Conservation (phyloP, 148 eudicot species). For the Rhododendron griersonianum region DNA sequence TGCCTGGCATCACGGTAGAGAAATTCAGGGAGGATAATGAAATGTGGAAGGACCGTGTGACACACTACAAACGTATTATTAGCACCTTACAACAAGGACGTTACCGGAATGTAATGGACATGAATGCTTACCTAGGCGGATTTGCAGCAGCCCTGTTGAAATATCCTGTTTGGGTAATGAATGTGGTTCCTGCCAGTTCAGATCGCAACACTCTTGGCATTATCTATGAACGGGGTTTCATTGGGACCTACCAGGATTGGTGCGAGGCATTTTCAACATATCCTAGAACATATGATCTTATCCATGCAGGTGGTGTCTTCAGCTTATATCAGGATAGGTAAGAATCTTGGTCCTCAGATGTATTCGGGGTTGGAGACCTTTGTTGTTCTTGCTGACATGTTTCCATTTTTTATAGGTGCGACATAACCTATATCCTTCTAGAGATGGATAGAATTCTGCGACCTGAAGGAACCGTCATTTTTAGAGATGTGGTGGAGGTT, state of each 20-base stretch:
- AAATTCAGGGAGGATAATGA: slow-evolving; percentile 60
- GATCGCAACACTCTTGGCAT: slow-evolving; percentile 67
- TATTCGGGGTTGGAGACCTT: not conserved
- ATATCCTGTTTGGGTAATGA: slow-evolving; percentile 97
- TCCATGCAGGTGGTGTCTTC: slow-evolving; percentile 74
- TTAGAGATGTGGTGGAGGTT: slow-evolving; percentile 66
- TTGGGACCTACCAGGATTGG: slow-evolving; percentile 89
- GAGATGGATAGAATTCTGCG: slow-evolving; percentile 86
- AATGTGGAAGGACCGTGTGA: slow-evolving; percentile 60
- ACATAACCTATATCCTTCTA: slow-evolving; percentile 59
- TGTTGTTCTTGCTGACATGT: not conserved
- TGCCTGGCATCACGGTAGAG: slow-evolving; percentile 50
- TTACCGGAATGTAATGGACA: slow-evolving; percentile 80
- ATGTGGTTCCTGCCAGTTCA: slow-evolving; percentile 66
- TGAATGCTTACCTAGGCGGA: slow-evolving; percentile 89
- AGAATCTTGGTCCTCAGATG: not conserved
- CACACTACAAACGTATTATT: slow-evolving; percentile 48
- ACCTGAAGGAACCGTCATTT: slow-evolving; percentile 77
- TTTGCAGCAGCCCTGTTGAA: slow-evolving; percentile 76
- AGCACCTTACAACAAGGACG: slow-evolving; percentile 45
- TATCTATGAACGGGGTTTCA: slow-evolving; percentile 78
- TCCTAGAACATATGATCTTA: slow-evolving; percentile 90
- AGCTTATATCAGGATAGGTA: slow-evolving; percentile 80
- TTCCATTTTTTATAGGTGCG: slow-evolving; percentile 40
- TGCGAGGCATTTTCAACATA: slow-evolving; percentile 91